Evolutionary conservation across 208 protist species (phyloP).

Genomic region (Jaenimonas drosophilae): DNA sequence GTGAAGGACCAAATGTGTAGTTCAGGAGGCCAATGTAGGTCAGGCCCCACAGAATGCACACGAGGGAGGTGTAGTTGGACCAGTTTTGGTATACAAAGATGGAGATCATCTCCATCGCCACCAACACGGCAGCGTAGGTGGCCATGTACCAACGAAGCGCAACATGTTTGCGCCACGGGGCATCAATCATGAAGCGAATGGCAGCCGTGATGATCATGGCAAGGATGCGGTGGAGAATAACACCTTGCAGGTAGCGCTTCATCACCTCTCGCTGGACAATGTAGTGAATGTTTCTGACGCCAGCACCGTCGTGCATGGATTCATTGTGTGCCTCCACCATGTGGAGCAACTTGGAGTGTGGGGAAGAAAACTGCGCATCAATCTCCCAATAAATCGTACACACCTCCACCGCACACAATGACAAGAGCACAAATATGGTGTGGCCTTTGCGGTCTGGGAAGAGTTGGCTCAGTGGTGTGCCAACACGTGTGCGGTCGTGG

Average conservation of each 20-base stretch:
- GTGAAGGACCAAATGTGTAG: constrained; percentile 70
- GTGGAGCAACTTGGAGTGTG: constrained; percentile 15
- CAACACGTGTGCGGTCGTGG: constrained; percentile 27
- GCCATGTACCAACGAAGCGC: constrained; percentile 79
- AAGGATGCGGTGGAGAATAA: constrained; percentile 25
- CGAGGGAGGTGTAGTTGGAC: constrained; percentile 7
- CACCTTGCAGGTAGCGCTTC: constrained; percentile 20
- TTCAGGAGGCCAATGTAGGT: constrained; percentile 59
- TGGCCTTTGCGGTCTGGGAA: constrained; percentile 30
- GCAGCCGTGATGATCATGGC: constrained; percentile 22
- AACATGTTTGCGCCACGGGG: constrained; percentile 38
- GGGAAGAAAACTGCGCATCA: constrained; percentile 14
- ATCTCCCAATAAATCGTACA: too few species aligned
- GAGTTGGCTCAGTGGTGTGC: constrained; percentile 26
- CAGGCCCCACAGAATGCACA: constrained; percentile 25
- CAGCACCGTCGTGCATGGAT: background rate
- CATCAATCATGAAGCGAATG: constrained; percentile 57
- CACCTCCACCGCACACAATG: constrained; percentile 31
- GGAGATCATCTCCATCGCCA: constrained; percentile 21
- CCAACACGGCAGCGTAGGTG: constrained; percentile 28
- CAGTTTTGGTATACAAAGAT: constrained; percentile 27
- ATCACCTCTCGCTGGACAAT: constrained; percentile 71
- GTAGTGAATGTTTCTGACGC: constrained; percentile 69
- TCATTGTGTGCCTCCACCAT: constrained; percentile 20
- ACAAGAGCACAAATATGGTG: constrained; percentile 10